Conservation (phyloP, 352 stramenopile genomes). For the Pythium myriotylum region DNA sequence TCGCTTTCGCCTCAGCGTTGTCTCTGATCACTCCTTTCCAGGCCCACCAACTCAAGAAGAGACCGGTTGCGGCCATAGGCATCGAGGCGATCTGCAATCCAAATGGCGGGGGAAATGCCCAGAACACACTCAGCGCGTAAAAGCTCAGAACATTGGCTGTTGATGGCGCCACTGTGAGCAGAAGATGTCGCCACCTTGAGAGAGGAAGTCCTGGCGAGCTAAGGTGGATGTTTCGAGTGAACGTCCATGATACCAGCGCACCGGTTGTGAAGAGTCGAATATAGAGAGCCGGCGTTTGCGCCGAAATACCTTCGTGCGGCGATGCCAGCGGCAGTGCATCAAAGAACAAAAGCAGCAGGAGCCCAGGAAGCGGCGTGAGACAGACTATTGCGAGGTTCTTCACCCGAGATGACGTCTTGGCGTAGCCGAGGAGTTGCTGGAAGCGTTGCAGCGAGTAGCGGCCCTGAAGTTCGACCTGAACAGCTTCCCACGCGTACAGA, state of each 20-base stretch:
- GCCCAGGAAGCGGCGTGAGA: neutral
- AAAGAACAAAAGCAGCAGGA: neutral
- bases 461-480: neutral
- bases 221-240: neutral
- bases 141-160: neutral
- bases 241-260: neutral
- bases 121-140: neutral
- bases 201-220: neutral
- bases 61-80: too few species aligned
- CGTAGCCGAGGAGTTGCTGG: neutral
- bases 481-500: neutral
- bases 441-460: neutral
- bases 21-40: neutral
- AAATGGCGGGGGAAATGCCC: neutral
- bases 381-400: neutral
- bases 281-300: neutral
- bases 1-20: neutral
- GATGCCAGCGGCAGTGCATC: neutral
- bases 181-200: neutral
- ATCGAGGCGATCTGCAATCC: neutral
- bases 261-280: neutral
- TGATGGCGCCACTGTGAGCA: neutral
- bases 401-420: neutral
- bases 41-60: too few species aligned
- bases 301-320: neutral